Conservation (phyloP, 352 stramenopile species). For the Globisporangium polare region DNA sequence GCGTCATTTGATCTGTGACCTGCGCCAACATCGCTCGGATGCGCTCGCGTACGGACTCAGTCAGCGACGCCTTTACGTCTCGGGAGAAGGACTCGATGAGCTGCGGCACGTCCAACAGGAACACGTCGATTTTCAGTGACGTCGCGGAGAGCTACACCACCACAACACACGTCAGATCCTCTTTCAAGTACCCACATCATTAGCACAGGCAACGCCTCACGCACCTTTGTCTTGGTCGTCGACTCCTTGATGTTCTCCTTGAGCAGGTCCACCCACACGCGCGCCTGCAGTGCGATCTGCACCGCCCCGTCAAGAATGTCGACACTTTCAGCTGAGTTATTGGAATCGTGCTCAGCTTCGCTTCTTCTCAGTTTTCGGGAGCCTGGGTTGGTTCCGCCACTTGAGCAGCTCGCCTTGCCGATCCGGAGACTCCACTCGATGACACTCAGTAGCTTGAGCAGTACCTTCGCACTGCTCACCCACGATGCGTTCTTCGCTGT, state of each 20-base stretch:
- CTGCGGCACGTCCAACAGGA: conserved; percentile 47
- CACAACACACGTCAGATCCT: background rate
- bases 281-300: conserved; percentile 17
- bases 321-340: background rate
- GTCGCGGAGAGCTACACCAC: conserved; percentile 37
- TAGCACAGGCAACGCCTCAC: background rate
- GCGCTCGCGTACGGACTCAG: conserved; percentile 16
- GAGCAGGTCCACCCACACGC: conserved; percentile 35
- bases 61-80: conserved; percentile 37
- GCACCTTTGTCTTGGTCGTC: conserved; percentile 38
- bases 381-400: conserved; percentile 3
- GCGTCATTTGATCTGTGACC: conserved; percentile 38
- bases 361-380: background rate
- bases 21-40: conserved; percentile 32
- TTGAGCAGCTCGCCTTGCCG: conserved; percentile 27
- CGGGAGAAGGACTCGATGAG: conserved; percentile 33
- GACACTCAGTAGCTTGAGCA: conserved; percentile 43
- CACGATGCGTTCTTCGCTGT: conserved; percentile 33
- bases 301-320: conserved; percentile 18
- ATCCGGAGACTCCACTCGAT: conserved; percentile 43
- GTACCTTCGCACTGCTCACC: conserved; percentile 25
- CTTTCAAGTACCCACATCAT: background rate
- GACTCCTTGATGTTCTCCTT: conserved; percentile 40
- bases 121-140: conserved; percentile 63
- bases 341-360: background rate